phyloP scores from a whole-genome alignment of 176 grass and related monocot genomes.

The Musa schizocarpa region DNA sequence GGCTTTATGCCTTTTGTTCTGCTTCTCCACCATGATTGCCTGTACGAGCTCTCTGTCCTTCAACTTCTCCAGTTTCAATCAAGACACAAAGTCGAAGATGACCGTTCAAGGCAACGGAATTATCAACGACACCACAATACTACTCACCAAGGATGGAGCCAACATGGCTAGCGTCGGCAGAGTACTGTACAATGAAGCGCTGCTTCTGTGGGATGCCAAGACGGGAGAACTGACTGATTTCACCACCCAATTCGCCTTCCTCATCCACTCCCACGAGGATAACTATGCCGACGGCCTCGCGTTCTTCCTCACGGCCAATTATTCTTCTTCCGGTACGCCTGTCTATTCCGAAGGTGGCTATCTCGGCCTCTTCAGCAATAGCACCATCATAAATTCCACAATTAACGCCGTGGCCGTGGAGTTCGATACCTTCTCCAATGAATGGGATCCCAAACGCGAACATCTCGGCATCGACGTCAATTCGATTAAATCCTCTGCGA shows the following conservation, averaged over 20 bases:
- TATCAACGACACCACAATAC: not conserved
- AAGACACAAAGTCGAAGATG: not conserved
- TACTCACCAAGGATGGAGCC: constrained; percentile 3
- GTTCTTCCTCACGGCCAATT: constrained; percentile 19
- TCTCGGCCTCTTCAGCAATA: constrained; percentile 21
- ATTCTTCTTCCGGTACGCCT: not conserved
- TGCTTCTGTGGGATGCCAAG: constrained; percentile 12
- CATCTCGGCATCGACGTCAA: constrained; percentile 30
- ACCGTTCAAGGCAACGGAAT: not conserved
- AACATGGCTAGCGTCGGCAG: not conserved
- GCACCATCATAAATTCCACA: not conserved
- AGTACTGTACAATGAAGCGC: constrained; percentile 3
- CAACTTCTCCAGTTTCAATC: constrained; percentile 24
- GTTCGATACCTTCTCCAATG: constrained; percentile 18
- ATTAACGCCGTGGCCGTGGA: constrained; percentile 22
- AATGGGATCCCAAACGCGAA: not conserved
- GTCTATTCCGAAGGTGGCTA: not conserved
- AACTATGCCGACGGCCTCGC: constrained; percentile 11
- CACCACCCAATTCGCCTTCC: constrained; percentile 23
- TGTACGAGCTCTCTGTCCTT: not conserved
- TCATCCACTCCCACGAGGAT: not conserved
- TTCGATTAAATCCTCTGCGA: constrained; percentile 7
- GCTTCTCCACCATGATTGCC: no score
- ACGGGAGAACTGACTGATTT: constrained; percentile 20
- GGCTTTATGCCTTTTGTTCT: not conserved